Percentiles rank a stretch among this genome's conserved stretches.
These are phyloP conservation scores for Davidsoniella australis DNA, from an alignment of 2,329 filamentous ascomycete species.

Conservation along the genomic window DNA sequence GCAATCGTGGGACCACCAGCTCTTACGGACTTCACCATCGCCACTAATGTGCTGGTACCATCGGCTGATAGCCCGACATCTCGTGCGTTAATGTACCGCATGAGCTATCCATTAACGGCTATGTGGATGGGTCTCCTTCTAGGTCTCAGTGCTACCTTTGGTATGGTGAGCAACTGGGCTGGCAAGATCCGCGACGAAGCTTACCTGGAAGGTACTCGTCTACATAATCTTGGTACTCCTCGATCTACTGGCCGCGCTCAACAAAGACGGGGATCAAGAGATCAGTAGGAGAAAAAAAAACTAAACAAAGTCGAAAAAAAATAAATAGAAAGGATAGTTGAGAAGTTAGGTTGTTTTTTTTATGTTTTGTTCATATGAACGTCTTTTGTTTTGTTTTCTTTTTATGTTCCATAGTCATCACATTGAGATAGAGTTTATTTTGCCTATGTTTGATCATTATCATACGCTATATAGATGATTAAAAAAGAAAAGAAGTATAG, in stretches of 20 bases:
- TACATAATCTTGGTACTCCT: constrained; percentile 69
- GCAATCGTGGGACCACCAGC: constrained; percentile 49
- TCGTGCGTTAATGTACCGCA: constrained; percentile 28
- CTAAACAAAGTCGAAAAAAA: neutral
- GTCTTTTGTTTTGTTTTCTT: neutral
- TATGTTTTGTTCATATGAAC: neutral
- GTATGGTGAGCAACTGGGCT: constrained; percentile 59
- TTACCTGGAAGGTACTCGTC: constrained; percentile 80
- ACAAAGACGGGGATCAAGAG: neutral
- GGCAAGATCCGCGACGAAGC: constrained; percentile 79
- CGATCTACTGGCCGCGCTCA: neutral
- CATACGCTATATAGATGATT: no score
- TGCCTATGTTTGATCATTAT: no score
- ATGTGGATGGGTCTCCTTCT: constrained; percentile 28
- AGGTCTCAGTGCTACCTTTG: constrained; percentile 32
- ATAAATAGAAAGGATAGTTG: no score
- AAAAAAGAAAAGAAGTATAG: no score
- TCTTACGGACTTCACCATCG: constrained; percentile 7
- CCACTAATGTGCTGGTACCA: constrained; percentile 8
- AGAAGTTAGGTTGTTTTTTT: no score
- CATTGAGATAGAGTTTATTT: no score
- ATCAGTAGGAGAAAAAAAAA: neutral
- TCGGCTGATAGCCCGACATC: constrained; percentile 18
- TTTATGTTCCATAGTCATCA: neutral
- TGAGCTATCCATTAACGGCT: constrained; percentile 53